A percentile compares a stretch with the other conserved stretches of the same genome.
phyloP scores from a whole-genome alignment of 805 yeast genomes.

The Wickerhamiella domercqiae region DNA sequence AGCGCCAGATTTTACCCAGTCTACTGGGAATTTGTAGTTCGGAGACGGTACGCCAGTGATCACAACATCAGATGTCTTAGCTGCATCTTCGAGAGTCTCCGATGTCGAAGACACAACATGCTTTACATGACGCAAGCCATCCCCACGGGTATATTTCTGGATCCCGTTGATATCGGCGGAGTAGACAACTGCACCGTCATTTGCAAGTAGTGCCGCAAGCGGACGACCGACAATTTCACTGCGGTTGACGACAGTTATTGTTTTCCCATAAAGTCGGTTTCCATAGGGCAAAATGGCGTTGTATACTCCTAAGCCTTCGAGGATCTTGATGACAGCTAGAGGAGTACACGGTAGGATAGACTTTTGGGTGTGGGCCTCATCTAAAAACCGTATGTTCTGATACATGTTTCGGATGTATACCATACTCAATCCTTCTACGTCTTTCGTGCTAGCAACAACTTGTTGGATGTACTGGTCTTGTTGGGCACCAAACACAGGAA shows the following conservation, averaged over 20 bases:
- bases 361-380: slow-evolving; percentile 48
- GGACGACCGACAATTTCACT: slow-evolving; percentile 98
- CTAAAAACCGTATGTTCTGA: slow-evolving; percentile 78
- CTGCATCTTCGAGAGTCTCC: slow-evolving; percentile 43
- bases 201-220: slow-evolving; percentile 84
- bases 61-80: slow-evolving; percentile 70
- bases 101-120: slow-evolving; percentile 60
- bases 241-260: slow-evolving; percentile 77
- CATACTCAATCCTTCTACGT: slow-evolving; percentile 91
- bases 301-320: slow-evolving; percentile 81
- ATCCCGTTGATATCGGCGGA: slow-evolving; percentile 79
- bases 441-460: slow-evolving; percentile 78
- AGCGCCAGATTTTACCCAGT: slow-evolving; percentile 70
- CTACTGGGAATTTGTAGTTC: slow-evolving; percentile 71
- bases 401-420: slow-evolving; percentile 85
- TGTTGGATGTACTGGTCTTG: slow-evolving; percentile 95
- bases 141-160: slow-evolving; percentile 89
- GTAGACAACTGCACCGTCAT: slow-evolving; percentile 93
- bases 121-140: slow-evolving; percentile 62
- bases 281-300: slow-evolving; percentile 73
- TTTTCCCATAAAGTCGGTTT: slow-evolving; percentile 84
- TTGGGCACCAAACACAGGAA: slow-evolving; percentile 89
- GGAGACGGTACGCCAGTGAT: slow-evolving; percentile 92
- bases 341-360: slow-evolving; percentile 95
- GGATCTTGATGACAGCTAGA: slow-evolving; percentile 79